Evolutionary conservation across 176 grass and related monocot species (phyloP), one percentile per base, ranked within the genome.

Genomic region (Eleusine indica): DNA sequence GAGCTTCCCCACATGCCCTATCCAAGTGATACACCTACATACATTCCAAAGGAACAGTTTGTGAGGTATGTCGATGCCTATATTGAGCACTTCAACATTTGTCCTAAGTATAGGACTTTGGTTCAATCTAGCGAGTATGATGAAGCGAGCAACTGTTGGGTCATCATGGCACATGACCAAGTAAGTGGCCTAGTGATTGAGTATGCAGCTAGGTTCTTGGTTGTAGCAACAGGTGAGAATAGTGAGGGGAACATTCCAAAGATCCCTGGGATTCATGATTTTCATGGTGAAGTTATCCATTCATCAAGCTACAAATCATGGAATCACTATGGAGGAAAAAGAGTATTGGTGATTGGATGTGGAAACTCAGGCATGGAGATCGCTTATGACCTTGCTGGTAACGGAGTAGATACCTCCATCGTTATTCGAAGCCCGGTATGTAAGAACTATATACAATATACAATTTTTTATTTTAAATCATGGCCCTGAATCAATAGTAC

Each of bases 331-430:
- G 66, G 13, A 0, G 72, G 70, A 15, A 70, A 90, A 47, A 80
- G 54, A 9, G 90, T 93, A 6, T 61, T 97, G 10, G 95, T 97
- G 7, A 81, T 94, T 30, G 95, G 95, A 22, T 62, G 70, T 35
- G 92, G 92, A 4, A 97, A 97, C 77, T 97, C 90, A 0, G 90
- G 92, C 6, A 94, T 94, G 90, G 90, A 97, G 47, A 97, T 97
- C 18, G 84, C 90, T 0, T 84, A 93, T 53, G 90, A 97, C 47
- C 90, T 97, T 10, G 84, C 88, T 2, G 38, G 1, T 15, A 47
- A 89, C 47, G 92, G 88, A 47, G 90, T 79, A 9, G 76, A 87
- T 4, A 75, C 88, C 35, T 87, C 90, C 16, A 69, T 97, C 4
- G 71, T 83, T 22, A 25, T 97, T 19, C 80, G 86, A 17, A 91